A percentile compares a stretch with the other conserved stretches of the same genome.
Evolutionary conservation across 441 rosid species (phyloP).

Genomic region (Croton laevigatus): DNA sequence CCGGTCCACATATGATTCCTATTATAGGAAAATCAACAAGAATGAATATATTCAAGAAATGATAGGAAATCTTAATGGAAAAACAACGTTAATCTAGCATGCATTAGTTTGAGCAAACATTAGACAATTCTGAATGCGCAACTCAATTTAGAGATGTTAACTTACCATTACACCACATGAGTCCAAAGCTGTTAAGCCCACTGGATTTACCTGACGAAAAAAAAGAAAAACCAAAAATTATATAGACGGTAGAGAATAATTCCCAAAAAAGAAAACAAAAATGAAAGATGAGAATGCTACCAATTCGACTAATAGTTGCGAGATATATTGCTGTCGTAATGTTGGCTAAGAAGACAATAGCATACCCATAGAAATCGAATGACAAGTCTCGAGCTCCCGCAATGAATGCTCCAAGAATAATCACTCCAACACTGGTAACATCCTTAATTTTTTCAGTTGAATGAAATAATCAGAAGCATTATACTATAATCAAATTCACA

Average conservation of each 20-base stretch:
- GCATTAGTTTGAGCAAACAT: background rate
- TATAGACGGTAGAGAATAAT: slow-evolving; percentile 16
- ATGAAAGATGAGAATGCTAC: slow-evolving; percentile 34
- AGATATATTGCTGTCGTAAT: slow-evolving; percentile 87
- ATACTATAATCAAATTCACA: slow-evolving; percentile 17
- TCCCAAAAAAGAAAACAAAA: background rate
- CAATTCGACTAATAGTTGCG: slow-evolving; percentile 83
- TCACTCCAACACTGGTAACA: slow-evolving; percentile 87
- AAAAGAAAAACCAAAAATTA: background rate
- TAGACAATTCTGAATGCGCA: background rate
- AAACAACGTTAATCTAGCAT: background rate
- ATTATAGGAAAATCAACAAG: slow-evolving; percentile 25
- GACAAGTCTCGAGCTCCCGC: slow-evolving; percentile 98
- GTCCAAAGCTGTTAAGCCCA: slow-evolving; percentile 95
- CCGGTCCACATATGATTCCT: slow-evolving; percentile 84
- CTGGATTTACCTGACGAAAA: slow-evolving; percentile 74
- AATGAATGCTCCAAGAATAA: slow-evolving; percentile 79
- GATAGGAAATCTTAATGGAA: background rate
- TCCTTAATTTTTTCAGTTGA: slow-evolving; percentile 41
- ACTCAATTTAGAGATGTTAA: slow-evolving; percentile 15
- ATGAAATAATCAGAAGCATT: slow-evolving; percentile 34
- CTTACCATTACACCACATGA: slow-evolving; percentile 98
- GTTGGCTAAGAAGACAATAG: slow-evolving; percentile 80
- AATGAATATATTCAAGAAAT: slow-evolving; percentile 14
- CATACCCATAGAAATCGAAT: slow-evolving; percentile 86